Base-by-base conservation (phyloP, 1,284 basidiomycete genomes). In the Apiotrichum laibachii region DNA sequence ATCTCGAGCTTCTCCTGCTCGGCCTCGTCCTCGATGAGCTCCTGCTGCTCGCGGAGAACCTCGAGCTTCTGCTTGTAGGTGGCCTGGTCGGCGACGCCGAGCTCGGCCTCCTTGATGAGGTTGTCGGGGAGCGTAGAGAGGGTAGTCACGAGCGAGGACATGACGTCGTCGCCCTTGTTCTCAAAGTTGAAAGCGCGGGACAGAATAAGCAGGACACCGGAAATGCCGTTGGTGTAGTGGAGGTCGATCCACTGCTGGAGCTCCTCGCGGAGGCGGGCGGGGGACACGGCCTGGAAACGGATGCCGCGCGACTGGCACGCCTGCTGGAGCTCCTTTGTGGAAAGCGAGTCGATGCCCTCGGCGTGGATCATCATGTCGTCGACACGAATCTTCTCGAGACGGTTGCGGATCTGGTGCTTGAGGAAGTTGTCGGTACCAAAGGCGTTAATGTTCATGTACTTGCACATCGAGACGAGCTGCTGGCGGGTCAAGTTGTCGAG, bases 371-470 rank as follows among this genome's bases (percentile, higher is more conserved):
- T 84, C 72, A 81, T 88, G 79, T 99, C 96, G 75, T 99, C 95
- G 46, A 90, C 85, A 55, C 92, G 84, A 64, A 99, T 85, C 72
- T 89, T 84, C 65, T 88, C 82, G 44, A 99, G 83, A 50, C 92
- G 86, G 60, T 85, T 85, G 45, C 92, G 88, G 74, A 99, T 92
- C 61, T 91, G 88, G 60, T 93, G 93, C 56, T 95, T 89, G 49
- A 99, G 83, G 81, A 97, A 98, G 80, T 98, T 98, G 79, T 99
- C 95, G 40, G 96, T 99, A 47, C 95, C 95, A 71, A 98, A 99
- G 3, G 95, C 95, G 79, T 98, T 92, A 73, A 98, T 86, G 67
- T 90, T 92, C 93, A 99, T 97, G 78, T 96, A 97, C 56, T 92
- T 85, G 71, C 89, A 97, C 87, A 96, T 95, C 2, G 92, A 95